phyloP scores from a whole-genome alignment of 306 rosid species.

The Vigna radiata region DNA sequence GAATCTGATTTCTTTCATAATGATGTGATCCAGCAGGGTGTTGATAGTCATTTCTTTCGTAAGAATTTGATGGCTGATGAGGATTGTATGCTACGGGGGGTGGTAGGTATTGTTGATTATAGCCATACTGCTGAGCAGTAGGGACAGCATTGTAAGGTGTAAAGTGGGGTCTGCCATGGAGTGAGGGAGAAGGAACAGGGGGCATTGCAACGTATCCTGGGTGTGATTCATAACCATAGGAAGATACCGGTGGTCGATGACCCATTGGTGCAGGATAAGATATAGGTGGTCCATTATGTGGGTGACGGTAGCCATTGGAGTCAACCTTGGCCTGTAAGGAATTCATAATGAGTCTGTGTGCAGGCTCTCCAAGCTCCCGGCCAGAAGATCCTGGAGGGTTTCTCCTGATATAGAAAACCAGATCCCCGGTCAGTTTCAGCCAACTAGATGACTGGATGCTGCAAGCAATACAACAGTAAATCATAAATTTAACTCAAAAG shows the following conservation, averaged over 20 bases:
- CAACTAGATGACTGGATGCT: conserved; percentile 10
- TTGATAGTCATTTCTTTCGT: conserved; percentile 55
- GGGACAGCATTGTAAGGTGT: conserved; percentile 44
- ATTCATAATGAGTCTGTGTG: conserved; percentile 69
- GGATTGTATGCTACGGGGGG: conserved; percentile 15
- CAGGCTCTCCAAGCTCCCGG: conserved; percentile 70
- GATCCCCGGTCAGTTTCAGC: conserved; percentile 7
- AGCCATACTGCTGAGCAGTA: conserved; percentile 47
- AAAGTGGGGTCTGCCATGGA: conserved; percentile 40
- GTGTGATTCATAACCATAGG: conserved; percentile 47
- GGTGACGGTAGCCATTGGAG: conserved; percentile 49
- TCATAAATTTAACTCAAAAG: conserved; percentile 22
- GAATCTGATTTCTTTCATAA: conserved; percentile 57
- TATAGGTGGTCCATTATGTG: conserved; percentile 42
- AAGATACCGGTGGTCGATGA: conserved; percentile 42
- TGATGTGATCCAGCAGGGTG: conserved; percentile 52
- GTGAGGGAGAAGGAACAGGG: conserved; percentile 48
- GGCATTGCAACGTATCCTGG: conserved; percentile 49
- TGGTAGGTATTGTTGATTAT: conserved; percentile 43
- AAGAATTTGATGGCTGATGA: conserved; percentile 49
- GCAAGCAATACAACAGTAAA: conserved; percentile 27
- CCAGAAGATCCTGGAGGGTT: conserved; percentile 74
- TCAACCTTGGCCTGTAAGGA: conserved; percentile 60
- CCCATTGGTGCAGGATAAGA: conserved; percentile 44
- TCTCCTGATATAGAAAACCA: conserved; percentile 56